These are phyloP conservation scores for Mucor sp. DNA, from an alignment of 371 early-diverging fungal species.

Conservation along the genomic window DNA sequence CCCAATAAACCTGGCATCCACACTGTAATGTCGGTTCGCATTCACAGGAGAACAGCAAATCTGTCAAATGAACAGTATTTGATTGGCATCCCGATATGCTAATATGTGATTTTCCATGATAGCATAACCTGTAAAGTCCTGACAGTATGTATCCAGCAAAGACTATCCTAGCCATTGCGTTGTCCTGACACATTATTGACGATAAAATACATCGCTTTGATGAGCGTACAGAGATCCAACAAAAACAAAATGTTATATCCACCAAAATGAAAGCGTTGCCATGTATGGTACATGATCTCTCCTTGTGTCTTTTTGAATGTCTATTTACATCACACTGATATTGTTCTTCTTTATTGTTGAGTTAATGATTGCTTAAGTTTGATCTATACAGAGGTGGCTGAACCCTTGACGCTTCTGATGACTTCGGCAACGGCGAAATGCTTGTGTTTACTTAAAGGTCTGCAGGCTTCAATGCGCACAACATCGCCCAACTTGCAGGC, in stretches of 20 bases:
- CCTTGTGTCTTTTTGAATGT: not conserved
- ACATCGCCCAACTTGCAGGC: slow-evolving; percentile 87
- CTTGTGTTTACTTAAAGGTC: slow-evolving; percentile 88
- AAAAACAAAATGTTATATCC: not conserved
- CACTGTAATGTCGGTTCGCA: not conserved
- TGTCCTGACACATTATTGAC: not conserved
- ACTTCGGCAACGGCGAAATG: slow-evolving; percentile 88
- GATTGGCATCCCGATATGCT: not conserved
- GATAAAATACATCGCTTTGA: not conserved
- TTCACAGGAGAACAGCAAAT: not conserved
- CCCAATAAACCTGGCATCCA: not conserved
- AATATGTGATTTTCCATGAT: not conserved
- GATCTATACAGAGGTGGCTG: slow-evolving; percentile 2
- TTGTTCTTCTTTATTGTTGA: not conserved
- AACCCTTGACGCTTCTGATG: slow-evolving; percentile 48
- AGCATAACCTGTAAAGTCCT: not conserved
- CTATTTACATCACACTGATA: slow-evolving; percentile 1
- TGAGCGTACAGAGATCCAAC: not conserved
- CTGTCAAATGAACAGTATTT: not conserved
- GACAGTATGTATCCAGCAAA: not conserved
- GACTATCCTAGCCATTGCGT: not conserved
- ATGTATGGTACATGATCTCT: not conserved
- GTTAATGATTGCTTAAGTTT: not conserved
- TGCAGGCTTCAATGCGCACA: slow-evolving; percentile 91
- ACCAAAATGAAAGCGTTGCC: not conserved